Conservation (phyloP, 768 basidiomycete genomes). For the Leccinellum rugosiceps region DNA sequence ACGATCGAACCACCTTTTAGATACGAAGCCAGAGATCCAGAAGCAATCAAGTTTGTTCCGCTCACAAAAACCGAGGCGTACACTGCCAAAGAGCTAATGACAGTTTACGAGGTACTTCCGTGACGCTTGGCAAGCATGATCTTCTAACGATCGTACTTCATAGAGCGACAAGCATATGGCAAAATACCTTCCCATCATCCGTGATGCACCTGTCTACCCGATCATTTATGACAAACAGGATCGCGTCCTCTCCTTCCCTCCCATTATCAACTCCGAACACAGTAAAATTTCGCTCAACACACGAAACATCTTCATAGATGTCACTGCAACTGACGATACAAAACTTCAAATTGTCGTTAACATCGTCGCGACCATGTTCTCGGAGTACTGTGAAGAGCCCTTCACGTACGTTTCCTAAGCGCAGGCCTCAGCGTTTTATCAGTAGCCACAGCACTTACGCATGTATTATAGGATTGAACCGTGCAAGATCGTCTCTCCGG, state of each 20-base stretch:
- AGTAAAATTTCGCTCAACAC: slow-evolving; percentile 97
- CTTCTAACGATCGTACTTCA: not conserved
- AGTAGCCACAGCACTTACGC: not conserved
- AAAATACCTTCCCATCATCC: slow-evolving; percentile 88
- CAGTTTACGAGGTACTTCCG: slow-evolving; percentile 76
- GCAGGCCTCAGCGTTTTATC: not conserved
- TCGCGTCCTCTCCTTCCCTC: slow-evolving; percentile 92
- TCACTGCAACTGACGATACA: slow-evolving; percentile 94
- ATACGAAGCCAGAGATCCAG: slow-evolving; percentile 78
- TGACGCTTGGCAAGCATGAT: not conserved
- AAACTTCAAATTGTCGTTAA: slow-evolving; percentile 96
- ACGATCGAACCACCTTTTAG: slow-evolving; percentile 84
- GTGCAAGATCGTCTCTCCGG: slow-evolving; percentile 76
- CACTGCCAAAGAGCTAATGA: slow-evolving; percentile 90
- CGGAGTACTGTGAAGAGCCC: slow-evolving; percentile 89
- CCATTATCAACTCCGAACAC: slow-evolving; percentile 96
- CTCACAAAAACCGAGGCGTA: slow-evolving; percentile 76
- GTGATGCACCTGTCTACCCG: slow-evolving; percentile 93
- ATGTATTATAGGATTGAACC: slow-evolving; percentile 76
- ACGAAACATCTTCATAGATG: slow-evolving; percentile 92
- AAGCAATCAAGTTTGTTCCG: slow-evolving; percentile 89
- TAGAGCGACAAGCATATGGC: slow-evolving; percentile 91
- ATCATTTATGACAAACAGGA: slow-evolving; percentile 93
- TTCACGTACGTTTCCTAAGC: slow-evolving; percentile 65
- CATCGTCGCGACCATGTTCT: slow-evolving; percentile 96